phyloP scores from a whole-genome alignment of 2,329 filamentous ascomycete genomes.

The Colletotrichum neosansevieriae region DNA sequence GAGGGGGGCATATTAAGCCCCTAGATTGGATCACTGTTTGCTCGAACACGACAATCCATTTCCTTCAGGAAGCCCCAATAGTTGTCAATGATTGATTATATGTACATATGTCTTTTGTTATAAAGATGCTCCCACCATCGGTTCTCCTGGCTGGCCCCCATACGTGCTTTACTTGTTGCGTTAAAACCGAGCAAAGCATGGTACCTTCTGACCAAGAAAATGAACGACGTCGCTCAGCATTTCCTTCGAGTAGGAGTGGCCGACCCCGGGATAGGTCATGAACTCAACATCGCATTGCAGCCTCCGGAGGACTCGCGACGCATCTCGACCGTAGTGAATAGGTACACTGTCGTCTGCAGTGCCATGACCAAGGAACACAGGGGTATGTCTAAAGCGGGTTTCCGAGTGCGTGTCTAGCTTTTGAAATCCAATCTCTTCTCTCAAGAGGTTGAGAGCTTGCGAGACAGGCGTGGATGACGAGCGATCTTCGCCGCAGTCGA shows the following conservation, averaged over 20 bases:
- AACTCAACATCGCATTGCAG: slow-evolving; percentile 52
- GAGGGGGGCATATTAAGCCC: slow-evolving; percentile 2
- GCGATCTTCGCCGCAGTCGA: background rate
- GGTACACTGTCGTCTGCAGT: slow-evolving; percentile 56
- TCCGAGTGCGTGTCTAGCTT: background rate
- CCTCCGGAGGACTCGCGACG: slow-evolving; percentile 48
- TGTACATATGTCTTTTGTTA: background rate
- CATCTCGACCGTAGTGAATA: slow-evolving; percentile 49
- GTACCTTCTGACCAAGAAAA: slow-evolving; percentile 45
- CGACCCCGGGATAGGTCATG: slow-evolving; percentile 54
- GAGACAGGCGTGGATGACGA: background rate
- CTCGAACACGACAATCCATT: background rate
- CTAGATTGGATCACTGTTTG: slow-evolving; percentile 17
- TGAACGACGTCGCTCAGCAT: slow-evolving; percentile 54
- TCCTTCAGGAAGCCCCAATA: slow-evolving; percentile 5
- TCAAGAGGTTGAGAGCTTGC: slow-evolving; percentile 6
- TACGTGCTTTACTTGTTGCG: no score
- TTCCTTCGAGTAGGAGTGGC: slow-evolving; percentile 58
- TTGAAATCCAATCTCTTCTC: slow-evolving; percentile 26
- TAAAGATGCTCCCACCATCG: background rate
- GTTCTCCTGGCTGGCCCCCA: background rate
- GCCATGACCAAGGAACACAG: slow-evolving; percentile 61
- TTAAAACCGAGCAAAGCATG: background rate
- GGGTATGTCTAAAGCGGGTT: slow-evolving; percentile 46
- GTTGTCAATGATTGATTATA: slow-evolving; percentile 15